These are phyloP conservation scores for Mercurialis annua DNA, from an alignment of 345 rosid genomes.

Conservation along the genomic window DNA sequence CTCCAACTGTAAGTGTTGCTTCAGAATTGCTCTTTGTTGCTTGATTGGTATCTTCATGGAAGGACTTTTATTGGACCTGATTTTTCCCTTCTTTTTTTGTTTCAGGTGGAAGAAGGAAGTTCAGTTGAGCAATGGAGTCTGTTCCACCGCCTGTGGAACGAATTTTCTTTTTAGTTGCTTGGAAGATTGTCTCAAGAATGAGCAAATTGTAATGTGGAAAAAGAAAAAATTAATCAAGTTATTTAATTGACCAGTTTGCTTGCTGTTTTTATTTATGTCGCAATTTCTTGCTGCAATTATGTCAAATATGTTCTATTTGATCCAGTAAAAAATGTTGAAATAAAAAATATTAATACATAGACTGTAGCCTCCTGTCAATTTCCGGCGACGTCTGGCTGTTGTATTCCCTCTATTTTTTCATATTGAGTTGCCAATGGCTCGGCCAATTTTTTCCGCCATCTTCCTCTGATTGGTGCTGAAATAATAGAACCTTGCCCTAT, in stretches of 20 bases:
- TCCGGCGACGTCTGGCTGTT: not conserved
- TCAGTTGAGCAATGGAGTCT: slow-evolving; percentile 1
- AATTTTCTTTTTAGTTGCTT: slow-evolving; percentile 18
- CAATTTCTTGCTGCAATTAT: slow-evolving; percentile 2
- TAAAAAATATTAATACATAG: not conserved
- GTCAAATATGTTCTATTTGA: not conserved
- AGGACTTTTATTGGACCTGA: not conserved
- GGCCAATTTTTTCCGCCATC: too few species aligned
- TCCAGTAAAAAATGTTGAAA: not conserved
- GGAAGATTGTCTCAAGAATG: slow-evolving; percentile 15
- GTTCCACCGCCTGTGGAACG: slow-evolving; percentile 1
- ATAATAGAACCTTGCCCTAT: too few species aligned
- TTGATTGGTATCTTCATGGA: not conserved
- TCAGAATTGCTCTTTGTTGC: not conserved
- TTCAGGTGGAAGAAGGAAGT: slow-evolving; percentile 24
- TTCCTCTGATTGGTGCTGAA: too few species aligned
- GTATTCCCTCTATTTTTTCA: not conserved
- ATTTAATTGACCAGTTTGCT: slow-evolving; percentile 10
- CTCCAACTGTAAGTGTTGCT: slow-evolving; percentile 27
- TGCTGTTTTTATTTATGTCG: not conserved
- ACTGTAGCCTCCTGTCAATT: not conserved
- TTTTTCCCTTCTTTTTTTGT: not conserved
- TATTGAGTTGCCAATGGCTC: not conserved
- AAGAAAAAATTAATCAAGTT: not conserved
- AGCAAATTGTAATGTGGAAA: slow-evolving; percentile 30